phyloP scores from a whole-genome alignment of 345 rosid species.

The Acer campestre region DNA sequence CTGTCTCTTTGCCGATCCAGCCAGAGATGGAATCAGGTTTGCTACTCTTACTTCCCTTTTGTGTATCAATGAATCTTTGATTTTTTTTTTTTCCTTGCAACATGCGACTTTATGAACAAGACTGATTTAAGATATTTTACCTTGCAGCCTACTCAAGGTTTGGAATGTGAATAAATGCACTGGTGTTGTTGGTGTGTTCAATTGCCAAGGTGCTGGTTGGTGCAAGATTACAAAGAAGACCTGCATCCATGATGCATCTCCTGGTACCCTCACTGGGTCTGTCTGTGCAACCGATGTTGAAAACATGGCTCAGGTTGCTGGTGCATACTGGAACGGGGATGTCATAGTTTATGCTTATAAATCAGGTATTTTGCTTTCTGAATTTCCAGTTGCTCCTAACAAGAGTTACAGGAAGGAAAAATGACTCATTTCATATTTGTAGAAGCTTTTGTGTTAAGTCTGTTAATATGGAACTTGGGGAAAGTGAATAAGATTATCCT shows the following conservation, averaged over 20 bases:
- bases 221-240: constrained; percentile 80
- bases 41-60: background rate
- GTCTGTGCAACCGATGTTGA: constrained; percentile 81
- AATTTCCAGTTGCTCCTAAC: background rate
- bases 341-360: constrained; percentile 61
- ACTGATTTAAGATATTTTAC: background rate
- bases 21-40: constrained; percentile 81
- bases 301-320: constrained; percentile 63
- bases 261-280: constrained; percentile 73
- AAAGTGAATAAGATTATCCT: background rate
- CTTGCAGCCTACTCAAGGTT: constrained; percentile 76
- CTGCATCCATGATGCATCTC: constrained; percentile 78
- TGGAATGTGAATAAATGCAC: constrained; percentile 89
- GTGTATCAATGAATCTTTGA: background rate
- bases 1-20: constrained; percentile 86
- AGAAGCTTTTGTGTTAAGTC: background rate
- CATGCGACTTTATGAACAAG: background rate
- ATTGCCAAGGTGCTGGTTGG: constrained; percentile 99
- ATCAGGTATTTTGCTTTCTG: constrained; percentile 60
- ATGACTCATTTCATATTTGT: background rate
- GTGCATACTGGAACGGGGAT: constrained; percentile 80
- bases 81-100: background rate
- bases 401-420: background rate
- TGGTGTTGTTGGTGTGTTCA: constrained; percentile 90
- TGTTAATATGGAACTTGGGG: background rate